Base-by-base conservation (phyloP, 148 eudicot genomes). In the Silene latifolia region DNA sequence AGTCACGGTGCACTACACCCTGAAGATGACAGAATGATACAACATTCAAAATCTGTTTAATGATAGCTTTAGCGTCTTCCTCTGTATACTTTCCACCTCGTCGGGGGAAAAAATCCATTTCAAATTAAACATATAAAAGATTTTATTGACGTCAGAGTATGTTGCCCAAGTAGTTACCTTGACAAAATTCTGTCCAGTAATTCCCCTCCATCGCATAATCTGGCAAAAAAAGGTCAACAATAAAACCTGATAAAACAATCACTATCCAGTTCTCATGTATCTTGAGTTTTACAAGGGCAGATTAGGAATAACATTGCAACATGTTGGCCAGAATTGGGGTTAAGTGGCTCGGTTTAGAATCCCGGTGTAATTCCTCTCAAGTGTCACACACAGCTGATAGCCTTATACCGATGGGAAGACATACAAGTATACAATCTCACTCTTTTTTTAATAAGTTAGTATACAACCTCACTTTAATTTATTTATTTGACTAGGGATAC, bases 1-100 rank as follows among this genome's bases (percentile, higher is more conserved):
- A 79, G 84, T 89, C 92, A 63, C 92, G 90, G 76, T 89, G 92
- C 76, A 89, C 92, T 77, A 89, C 92, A 25, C 92, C 90, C 85
- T 89, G 92, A 46, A 89, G 90, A 85, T 89, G 92, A 77, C 92
- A 89, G 82, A 89, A 89, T 35, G 87, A 80, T 62, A 89, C 92
- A 67, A 89, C 90, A 77, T 84, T 81, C 74, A 89, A 73, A 63
- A 89, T 87, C 80, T 89, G 92, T 76, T 83, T 80, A 56, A 89
- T 62, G 59, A 83, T 85, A 48, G 80, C 82, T 79, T 89, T 87
- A 46, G 90, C 90, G 62, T 89, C 92, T 56, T 80, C 87, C 77
- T 89, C 92, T 13, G 88, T 18, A 81, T 87, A 89, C 80, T 64
- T 89, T 70, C 92, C 92, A 69, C 92, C 92, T 80, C 90, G 85